phyloP scores from a whole-genome alignment of 495 filamentous ascomycete genomes.

The Elaphomyces granulatus region DNA sequence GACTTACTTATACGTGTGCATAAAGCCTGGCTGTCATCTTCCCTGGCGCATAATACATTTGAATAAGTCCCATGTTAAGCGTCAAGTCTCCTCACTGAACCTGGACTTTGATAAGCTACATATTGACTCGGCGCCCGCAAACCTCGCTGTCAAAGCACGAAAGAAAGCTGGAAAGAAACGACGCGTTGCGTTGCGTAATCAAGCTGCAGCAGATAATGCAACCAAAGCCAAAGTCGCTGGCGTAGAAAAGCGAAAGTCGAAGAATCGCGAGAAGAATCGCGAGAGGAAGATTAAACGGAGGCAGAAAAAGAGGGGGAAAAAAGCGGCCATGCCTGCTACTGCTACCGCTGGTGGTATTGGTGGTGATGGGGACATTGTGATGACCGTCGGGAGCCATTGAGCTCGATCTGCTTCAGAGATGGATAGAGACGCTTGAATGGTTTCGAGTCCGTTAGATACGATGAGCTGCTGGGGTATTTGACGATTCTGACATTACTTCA shows the following conservation, averaged over 20 bases:
- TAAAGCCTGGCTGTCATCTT: constrained; percentile 28
- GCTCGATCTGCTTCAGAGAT: too few species aligned
- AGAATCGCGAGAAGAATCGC: constrained; percentile 34
- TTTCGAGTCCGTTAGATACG: too few species aligned
- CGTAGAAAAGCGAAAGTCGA: constrained; percentile 33
- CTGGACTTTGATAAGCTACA: neutral
- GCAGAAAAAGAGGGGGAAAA: constrained; percentile 31
- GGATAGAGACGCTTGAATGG: too few species aligned
- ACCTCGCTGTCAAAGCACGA: constrained; percentile 14
- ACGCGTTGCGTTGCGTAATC: constrained; percentile 29
- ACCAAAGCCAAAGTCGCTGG: constrained; percentile 18
- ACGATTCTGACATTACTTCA: too few species aligned
- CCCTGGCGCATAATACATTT: constrained; percentile 31
- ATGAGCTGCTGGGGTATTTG: too few species aligned
- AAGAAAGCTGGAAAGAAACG: constrained; percentile 37
- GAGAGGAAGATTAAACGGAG: constrained; percentile 32
- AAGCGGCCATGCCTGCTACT: constrained; percentile 21
- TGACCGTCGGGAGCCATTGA: too few species aligned
- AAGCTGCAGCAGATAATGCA: constrained; percentile 3
- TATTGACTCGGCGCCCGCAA: neutral
- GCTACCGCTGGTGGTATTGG: constrained; percentile 1
- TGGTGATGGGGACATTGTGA: too few species aligned
- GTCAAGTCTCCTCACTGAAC: neutral
- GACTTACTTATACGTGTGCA: too few species aligned
- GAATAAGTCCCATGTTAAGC: constrained; percentile 26